Evolutionary conservation across 108 stramenopile genomes (phyloP).

Genomic region (Cylindrotheca fusiformis): DNA sequence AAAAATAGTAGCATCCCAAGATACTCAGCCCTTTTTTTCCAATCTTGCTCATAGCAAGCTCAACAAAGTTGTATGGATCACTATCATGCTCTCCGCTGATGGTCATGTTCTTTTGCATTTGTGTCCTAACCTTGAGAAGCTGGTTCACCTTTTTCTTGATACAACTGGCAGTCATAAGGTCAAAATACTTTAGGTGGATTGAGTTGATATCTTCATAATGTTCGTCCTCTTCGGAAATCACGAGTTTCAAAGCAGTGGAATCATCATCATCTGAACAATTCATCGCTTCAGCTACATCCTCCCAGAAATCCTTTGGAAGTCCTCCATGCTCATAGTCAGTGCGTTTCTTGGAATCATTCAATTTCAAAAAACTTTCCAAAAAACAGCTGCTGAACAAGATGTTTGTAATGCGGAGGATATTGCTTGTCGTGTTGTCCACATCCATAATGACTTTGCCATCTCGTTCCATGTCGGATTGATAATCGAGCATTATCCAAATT

Average conservation of each 20-base stretch:
- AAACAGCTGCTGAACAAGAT: background rate
- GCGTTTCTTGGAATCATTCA: background rate
- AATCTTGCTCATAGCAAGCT: slow-evolving; percentile 3
- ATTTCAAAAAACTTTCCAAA: background rate
- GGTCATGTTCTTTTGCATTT: slow-evolving; percentile 11
- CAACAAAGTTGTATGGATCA: slow-evolving; percentile 10
- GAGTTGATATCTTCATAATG: background rate
- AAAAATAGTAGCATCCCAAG: slow-evolving; percentile 2
- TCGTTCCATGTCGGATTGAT: background rate
- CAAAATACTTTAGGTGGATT: background rate
- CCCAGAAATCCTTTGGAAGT: slow-evolving; percentile 1
- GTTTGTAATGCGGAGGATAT: slow-evolving; percentile 3
- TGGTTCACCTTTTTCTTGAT: slow-evolving; percentile 1
- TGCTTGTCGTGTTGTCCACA: background rate
- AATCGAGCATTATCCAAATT: background rate
- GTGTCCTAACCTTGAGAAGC: background rate
- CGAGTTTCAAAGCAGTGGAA: background rate
- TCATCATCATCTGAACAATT: background rate
- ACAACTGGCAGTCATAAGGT: background rate
- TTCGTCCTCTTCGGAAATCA: background rate
- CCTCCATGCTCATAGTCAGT: background rate
- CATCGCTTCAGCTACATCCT: background rate
- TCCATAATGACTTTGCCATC: background rate
- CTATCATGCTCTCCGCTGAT: slow-evolving; percentile 1
- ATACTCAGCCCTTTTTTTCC: background rate